phyloP scores from a whole-genome alignment of 768 basidiomycete species.

The Pleurotus giganteus region DNA sequence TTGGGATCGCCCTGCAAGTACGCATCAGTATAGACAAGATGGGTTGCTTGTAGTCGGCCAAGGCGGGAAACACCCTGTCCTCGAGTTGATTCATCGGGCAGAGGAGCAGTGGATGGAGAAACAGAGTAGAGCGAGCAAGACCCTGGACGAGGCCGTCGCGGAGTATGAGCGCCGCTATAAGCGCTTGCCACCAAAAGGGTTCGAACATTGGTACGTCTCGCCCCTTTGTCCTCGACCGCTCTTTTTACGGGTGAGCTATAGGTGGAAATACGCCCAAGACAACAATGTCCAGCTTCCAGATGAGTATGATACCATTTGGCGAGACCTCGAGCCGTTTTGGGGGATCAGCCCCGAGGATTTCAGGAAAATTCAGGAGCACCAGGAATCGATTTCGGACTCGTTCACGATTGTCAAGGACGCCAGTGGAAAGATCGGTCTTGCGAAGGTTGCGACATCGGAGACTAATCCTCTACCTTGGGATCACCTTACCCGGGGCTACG shows the following conservation, averaged over 20 bases:
- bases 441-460: conserved; percentile 20
- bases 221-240: conserved; percentile 22
- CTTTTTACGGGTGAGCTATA: conserved; percentile 10
- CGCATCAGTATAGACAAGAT: conserved; percentile 33
- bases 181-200: conserved; percentile 77
- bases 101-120: conserved; percentile 62
- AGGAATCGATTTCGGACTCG: conserved; percentile 36
- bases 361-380: conserved; percentile 30
- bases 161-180: conserved; percentile 79
- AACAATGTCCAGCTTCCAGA: conserved; percentile 75
- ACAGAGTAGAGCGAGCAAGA: conserved; percentile 66
- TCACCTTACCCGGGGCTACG: conserved; percentile 26
- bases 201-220: conserved; percentile 71
- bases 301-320: conserved; percentile 74
- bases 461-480: conserved; percentile 24
- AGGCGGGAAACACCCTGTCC: conserved; percentile 67
- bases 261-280: conserved; percentile 51
- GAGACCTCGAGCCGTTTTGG: conserved; percentile 83
- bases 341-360: conserved; percentile 44
- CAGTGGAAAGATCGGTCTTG: conserved; percentile 17
- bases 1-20: conserved; percentile 14
- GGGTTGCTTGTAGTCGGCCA: conserved; percentile 42
- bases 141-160: conserved; percentile 68
- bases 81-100: conserved; percentile 69
- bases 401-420: conserved; percentile 38